These are phyloP conservation scores for Aspergillus ruber DNA, from an alignment of 2,329 filamentous ascomycete species.

Conservation along the genomic window DNA sequence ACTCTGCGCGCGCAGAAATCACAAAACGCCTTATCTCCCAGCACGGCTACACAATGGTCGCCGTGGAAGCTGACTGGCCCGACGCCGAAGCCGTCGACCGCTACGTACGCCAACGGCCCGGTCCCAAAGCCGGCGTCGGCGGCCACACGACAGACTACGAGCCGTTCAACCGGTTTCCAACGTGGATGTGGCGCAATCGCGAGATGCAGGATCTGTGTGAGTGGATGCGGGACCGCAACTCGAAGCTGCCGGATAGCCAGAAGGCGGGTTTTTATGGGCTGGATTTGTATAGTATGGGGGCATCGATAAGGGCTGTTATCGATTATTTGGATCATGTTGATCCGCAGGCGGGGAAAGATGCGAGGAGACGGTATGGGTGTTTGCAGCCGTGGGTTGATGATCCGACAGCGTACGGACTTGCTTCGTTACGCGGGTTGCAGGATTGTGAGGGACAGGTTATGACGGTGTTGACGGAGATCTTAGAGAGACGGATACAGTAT, in stretches of 20 bases:
- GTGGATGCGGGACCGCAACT: slow-evolving; percentile 46
- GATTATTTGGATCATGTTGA: slow-evolving; percentile 45
- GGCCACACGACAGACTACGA: slow-evolving; percentile 23
- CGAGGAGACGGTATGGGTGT: slow-evolving; percentile 41
- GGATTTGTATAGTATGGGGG: slow-evolving; percentile 47
- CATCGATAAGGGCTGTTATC: slow-evolving; percentile 42
- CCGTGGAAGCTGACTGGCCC: slow-evolving; percentile 50
- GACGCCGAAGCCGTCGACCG: slow-evolving; percentile 48
- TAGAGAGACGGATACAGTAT: slow-evolving; percentile 40
- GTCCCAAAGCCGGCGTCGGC: slow-evolving; percentile 26
- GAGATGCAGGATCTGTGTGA: slow-evolving; percentile 48
- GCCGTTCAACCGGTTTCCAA: slow-evolving; percentile 47
- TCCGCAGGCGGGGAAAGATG: slow-evolving; percentile 37
- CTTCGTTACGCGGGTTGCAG: slow-evolving; percentile 34
- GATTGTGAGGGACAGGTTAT: slow-evolving; percentile 44
- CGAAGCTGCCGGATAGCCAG: slow-evolving; percentile 20
- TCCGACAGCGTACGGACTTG: slow-evolving; percentile 45
- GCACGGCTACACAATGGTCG: slow-evolving; percentile 48
- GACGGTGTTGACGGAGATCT: slow-evolving; percentile 40
- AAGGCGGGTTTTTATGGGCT: slow-evolving; percentile 44
- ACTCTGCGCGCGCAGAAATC: slow-evolving; percentile 46
- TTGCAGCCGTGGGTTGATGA: slow-evolving; percentile 46
- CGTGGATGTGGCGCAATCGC: slow-evolving; percentile 52
- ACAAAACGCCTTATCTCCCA: slow-evolving; percentile 45
- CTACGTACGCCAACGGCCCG: slow-evolving; percentile 44